These are phyloP conservation scores for Colletotrichum lentis DNA, from an alignment of 2,329 filamentous ascomycete species.

Conservation along the genomic window DNA sequence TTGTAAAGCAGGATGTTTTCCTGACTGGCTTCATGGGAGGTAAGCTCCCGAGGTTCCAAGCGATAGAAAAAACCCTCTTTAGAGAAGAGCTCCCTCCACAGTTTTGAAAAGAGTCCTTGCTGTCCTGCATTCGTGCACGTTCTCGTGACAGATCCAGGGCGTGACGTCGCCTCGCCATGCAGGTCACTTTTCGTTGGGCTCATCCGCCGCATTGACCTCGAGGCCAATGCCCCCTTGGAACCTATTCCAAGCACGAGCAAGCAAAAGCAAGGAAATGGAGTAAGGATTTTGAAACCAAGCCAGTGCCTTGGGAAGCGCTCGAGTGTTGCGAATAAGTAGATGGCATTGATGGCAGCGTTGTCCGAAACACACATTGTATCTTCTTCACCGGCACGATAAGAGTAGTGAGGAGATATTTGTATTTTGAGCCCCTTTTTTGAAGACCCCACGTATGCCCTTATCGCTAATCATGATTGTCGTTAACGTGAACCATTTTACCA, in stretches of 20 bases:
- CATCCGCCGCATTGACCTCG: neutral
- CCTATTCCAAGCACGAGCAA: neutral
- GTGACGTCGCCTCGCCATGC: slow-evolving; percentile 3
- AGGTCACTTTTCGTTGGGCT: neutral
- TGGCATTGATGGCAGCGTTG: too few relatives aligned
- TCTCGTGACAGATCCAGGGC: neutral
- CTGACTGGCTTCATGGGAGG: too few relatives aligned
- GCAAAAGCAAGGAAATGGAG: neutral
- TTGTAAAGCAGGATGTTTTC: neutral
- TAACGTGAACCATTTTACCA: neutral
- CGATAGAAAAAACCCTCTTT: neutral
- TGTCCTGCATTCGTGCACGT: neutral
- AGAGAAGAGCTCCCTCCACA: too few relatives aligned
- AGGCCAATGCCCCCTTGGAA: neutral
- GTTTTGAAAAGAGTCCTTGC: neutral
- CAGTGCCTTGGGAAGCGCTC: neutral
- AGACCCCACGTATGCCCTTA: too few relatives aligned
- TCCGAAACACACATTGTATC: too few relatives aligned
- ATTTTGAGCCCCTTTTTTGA: fast-evolving
- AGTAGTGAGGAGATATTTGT: too few relatives aligned
- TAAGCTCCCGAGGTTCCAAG: too few relatives aligned
- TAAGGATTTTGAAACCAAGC: neutral
- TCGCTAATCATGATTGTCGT: neutral
- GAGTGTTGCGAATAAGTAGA: neutral
- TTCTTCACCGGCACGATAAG: too few relatives aligned